Base-by-base conservation (phyloP, 805 yeast genomes). In the Diddensiella transvaalensis region DNA sequence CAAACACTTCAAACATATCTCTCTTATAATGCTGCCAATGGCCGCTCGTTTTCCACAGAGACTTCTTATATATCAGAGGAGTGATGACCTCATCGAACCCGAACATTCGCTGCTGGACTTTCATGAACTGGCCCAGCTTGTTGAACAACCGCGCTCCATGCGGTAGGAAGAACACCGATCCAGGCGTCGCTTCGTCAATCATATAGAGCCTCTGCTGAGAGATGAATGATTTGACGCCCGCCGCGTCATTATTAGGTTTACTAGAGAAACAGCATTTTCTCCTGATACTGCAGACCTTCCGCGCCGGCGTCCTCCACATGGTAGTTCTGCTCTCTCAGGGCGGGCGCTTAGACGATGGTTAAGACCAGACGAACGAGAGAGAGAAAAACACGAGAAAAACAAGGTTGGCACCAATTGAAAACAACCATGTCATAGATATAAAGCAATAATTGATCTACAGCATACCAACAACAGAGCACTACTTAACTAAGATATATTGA, bases 21-120 rank as follows among this genome's bases (percentile, higher is more conserved):
- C 87, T 91, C 57, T 87, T 79, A 64, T 93, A 91, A 62, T 91
- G 90, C 10, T 83, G 86, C 97, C 97, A 91, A 68, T 93, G 99
- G 0, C 98, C 98, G 8, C 95, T 85, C 44, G 76, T 79, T 65
- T 89, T 85, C 96, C 97, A 93, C 15, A 93, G 70, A 32, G 80
- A 77, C 49, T 82, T 82, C 58, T 84, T 85, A 69, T 84, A 93
- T 11, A 93, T 84, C 56, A 91, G 74, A 1, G 99, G 99, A 0
- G 96, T 87, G 22, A 91, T 79, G 3, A 93, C 97, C 67, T 93
- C 98, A 50, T 86, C 82, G 61, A 89, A 93, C 0, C 95, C 96
- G 57, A 83, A 85, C 51, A 75, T 78, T 18, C 77, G 68, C 64
- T 89, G 95, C 61, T 88, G 96, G 36, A 80, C 69, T 61, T 87